Percentiles rank a stretch among this genome's conserved stretches.
Evolutionary conservation across 495 filamentous ascomycete genomes (phyloP).

Genomic region (Tuber aestivum): DNA sequence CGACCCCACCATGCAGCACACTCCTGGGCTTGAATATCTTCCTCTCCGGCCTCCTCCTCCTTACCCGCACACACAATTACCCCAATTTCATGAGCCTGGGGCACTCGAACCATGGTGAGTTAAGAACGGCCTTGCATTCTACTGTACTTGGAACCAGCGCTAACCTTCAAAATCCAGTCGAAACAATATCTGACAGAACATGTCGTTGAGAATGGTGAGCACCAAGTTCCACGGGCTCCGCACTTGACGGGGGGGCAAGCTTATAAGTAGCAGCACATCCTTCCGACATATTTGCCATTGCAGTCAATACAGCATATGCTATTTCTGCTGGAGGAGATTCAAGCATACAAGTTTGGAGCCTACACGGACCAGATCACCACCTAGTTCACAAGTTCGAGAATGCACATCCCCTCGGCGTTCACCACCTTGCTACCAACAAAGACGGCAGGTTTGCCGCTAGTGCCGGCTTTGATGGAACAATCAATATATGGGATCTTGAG

Average conservation of each 20-base stretch:
- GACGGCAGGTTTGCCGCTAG: slow-evolving; percentile 67
- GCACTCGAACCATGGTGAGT: background rate
- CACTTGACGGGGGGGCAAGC: background rate
- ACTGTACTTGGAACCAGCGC: background rate
- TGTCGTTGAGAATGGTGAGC: slow-evolving; percentile 75
- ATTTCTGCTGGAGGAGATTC: slow-evolving; percentile 80
- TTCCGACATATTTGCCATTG: slow-evolving; percentile 83
- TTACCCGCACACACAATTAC: background rate
- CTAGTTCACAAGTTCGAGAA: slow-evolving; percentile 66
- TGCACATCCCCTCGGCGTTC: slow-evolving; percentile 79
- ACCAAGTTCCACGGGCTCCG: background rate
- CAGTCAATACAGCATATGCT: slow-evolving; percentile 67
- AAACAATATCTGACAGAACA: slow-evolving; percentile 95
- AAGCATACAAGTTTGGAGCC: slow-evolving; percentile 68
- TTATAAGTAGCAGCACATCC: slow-evolving; percentile 58
- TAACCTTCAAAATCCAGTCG: slow-evolving; percentile 54
- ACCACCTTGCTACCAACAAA: slow-evolving; percentile 69
- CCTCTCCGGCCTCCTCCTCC: background rate
- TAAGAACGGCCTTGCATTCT: background rate
- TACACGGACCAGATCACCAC: slow-evolving; percentile 61
- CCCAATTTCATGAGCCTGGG: background rate
- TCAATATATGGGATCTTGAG: slow-evolving; percentile 67
- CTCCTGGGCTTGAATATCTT: background rate
- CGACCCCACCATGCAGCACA: background rate
- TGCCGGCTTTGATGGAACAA: slow-evolving; percentile 79